These are phyloP conservation scores for Albatrellus ellisii DNA, from an alignment of 768 basidiomycete species.

Conservation along the genomic window DNA sequence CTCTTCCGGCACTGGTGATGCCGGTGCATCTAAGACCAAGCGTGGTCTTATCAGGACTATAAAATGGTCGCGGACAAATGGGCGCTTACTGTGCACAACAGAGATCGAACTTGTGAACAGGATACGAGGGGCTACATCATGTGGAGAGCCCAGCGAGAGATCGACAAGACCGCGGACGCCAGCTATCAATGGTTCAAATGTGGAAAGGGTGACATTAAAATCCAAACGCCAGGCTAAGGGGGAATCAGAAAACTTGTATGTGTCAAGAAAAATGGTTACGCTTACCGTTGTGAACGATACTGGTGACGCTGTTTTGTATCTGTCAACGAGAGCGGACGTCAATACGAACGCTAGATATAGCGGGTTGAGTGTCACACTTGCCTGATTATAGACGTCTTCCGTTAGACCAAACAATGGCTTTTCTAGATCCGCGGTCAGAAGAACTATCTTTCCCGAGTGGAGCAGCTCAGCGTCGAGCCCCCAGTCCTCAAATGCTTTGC, in stretches of 20 bases:
- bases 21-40: not conserved
- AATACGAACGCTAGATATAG: not conserved
- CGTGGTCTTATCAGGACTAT: not conserved
- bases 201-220: slow-evolving; percentile 1
- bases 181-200: slow-evolving; percentile 2
- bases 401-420: slow-evolving; percentile 7
- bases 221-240: not conserved
- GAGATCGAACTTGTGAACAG: slow-evolving; percentile 3
- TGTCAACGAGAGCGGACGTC: not conserved
- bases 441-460: slow-evolving; percentile 1
- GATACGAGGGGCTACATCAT: not conserved
- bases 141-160: not conserved
- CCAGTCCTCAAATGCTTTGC: slow-evolving; percentile 9
- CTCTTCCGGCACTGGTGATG: slow-evolving; percentile 21
- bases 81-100: not conserved
- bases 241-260: not conserved
- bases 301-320: not conserved
- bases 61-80: not conserved
- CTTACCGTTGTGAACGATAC: slow-evolving; percentile 3
- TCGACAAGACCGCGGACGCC: slow-evolving; percentile 2
- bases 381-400: slow-evolving; percentile 8
- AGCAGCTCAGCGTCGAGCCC: slow-evolving; percentile 9
- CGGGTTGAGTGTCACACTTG: not conserved
- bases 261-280: not conserved
- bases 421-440: slow-evolving; percentile 10